A percentile compares a stretch with the other conserved stretches of the same genome.
phyloP scores from a whole-genome alignment of 1,284 basidiomycete species.

The Apiotrichum brassicae region DNA sequence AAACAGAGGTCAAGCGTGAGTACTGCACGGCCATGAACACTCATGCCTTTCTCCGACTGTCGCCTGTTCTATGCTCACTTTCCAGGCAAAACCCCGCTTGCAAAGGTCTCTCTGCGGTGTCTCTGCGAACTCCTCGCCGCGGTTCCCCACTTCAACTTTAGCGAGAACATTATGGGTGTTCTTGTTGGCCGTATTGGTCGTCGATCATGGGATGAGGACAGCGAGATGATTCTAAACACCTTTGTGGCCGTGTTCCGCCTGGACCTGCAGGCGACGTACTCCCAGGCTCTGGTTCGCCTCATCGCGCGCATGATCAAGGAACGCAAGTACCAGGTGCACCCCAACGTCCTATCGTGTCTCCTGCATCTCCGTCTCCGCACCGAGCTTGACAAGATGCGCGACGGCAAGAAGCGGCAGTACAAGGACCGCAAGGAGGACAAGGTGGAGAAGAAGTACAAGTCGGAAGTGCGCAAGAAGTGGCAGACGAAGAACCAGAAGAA shows the following conservation, averaged over 20 bases:
- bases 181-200: constrained; percentile 78
- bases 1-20: constrained; percentile 78
- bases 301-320: constrained; percentile 97
- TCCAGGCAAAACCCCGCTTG: constrained; percentile 65
- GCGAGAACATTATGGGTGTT: constrained; percentile 82
- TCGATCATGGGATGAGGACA: constrained; percentile 80
- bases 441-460: constrained; percentile 53
- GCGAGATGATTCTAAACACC: constrained; percentile 72
- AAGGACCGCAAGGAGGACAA: constrained; percentile 57
- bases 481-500: constrained; percentile 84
- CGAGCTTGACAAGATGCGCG: constrained; percentile 59
- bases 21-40: constrained; percentile 23
- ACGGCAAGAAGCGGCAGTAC: constrained; percentile 49
- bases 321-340: constrained; percentile 79
- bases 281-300: constrained; percentile 82
- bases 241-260: constrained; percentile 72
- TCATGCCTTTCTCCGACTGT: no score
- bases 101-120: constrained; percentile 67
- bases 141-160: constrained; percentile 95
- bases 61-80: neutral
- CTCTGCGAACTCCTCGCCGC: constrained; percentile 79
- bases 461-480: constrained; percentile 58
- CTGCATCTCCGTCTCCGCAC: constrained; percentile 79
- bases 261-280: constrained; percentile 71
- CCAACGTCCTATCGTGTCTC: constrained; percentile 78